Evolutionary conservation across 176 grass and related monocot species (phyloP).

Genomic region (Oropetium thomaeum): DNA sequence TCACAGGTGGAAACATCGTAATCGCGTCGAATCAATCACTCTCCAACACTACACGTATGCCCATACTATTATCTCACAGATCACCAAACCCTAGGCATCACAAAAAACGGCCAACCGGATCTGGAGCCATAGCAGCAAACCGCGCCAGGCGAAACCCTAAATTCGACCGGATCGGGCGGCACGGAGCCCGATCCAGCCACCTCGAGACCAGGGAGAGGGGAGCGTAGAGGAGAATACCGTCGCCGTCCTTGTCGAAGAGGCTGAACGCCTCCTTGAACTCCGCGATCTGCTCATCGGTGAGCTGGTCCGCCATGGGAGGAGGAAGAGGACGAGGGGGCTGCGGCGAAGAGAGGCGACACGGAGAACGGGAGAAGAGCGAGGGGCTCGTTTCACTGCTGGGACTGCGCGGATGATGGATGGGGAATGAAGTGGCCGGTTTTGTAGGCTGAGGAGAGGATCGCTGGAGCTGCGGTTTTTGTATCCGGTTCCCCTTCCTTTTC

Average conservation of each 20-base stretch:
- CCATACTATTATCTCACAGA: background rate
- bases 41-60: background rate
- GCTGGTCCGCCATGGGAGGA: constrained; percentile 73
- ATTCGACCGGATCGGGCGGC: constrained; percentile 26
- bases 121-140: background rate
- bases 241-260: constrained; percentile 96
- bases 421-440: constrained; percentile 23
- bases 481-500: background rate
- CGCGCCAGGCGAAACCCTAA: background rate
- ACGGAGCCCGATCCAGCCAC: constrained; percentile 15
- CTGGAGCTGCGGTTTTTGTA: constrained; percentile 15
- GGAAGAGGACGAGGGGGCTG: background rate
- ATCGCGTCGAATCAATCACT: background rate
- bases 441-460: constrained; percentile 12
- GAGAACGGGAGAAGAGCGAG: background rate
- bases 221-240: constrained; percentile 32
- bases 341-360: background rate
- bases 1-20: background rate
- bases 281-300: constrained; percentile 86
- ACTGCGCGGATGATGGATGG: constrained; percentile 21
- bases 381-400: background rate
- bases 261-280: constrained; percentile 98
- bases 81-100: background rate
- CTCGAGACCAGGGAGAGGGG: background rate
- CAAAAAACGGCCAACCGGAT: background rate